Base-by-base conservation (phyloP, 2,329 filamentous ascomycete species). In the Paraphoma sp. region DNA sequence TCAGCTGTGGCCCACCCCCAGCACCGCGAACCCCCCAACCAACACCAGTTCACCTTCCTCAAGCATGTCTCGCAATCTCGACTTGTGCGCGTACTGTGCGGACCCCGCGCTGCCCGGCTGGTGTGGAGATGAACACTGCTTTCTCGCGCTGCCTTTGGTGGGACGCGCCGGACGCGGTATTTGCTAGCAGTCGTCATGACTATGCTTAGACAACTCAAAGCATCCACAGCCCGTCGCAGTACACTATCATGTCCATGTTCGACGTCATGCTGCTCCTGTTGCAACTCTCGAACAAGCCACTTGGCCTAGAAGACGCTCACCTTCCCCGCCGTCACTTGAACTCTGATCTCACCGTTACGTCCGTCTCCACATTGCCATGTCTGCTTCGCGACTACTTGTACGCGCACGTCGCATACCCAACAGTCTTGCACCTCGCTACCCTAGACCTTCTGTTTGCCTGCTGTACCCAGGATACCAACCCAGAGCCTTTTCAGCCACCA, bases 151-250 rank as follows among this genome's bases (percentile, higher is more conserved):
- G 51, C 54, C 57, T 57, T 61, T 64, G 59, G 64, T 57, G 51
- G 56, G 63, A 56, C 54, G 59, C 51, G 49, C 55, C 28, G 41
- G 51, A 61, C 45, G 57, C 51, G 53, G 56, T 57, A 60, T 62
- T 48, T 48, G 48, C n/a, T n/a, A n/a, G 45, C 54, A 56, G 51
- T 64, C 66, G 66, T 69, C 66, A 69, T 69, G 48, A 59, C 64
- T 69, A 61, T 59, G 55, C 55, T 46, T 61, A 57, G 53, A 61
- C 56, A 41, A 40, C 41, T 57, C 54, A 47, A 30, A 42, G 52
- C 33, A 41, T 61, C 59, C 63, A 56, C 60, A 56, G 52, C 48
- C 55, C 50, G 47, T 54, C 53, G 53, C 50, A 50, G 31, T 51
- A 57, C 45, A 48, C n/a, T 45, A 50, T 50, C 33, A 57, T 52